Percentiles rank a stretch among this genome's conserved stretches.
Evolutionary conservation across 2,329 filamentous ascomycete species (phyloP).

Genomic region (Pseudocercospora fijiensis): DNA sequence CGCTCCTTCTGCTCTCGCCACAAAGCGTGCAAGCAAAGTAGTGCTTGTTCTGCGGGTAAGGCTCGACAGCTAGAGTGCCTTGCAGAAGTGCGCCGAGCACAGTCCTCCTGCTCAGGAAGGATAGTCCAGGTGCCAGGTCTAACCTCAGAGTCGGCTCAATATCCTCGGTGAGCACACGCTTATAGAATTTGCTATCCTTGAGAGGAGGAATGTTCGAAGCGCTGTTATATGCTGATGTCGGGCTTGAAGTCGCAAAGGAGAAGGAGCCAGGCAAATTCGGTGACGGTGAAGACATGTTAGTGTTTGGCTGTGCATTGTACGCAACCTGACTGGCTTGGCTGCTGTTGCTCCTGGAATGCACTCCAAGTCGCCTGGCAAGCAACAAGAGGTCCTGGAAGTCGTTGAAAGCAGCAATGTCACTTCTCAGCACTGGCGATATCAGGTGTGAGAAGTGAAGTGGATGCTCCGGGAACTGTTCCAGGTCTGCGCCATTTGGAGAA

Average conservation of each 20-base stretch:
- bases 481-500: slow-evolving; percentile 49
- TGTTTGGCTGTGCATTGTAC: neutral
- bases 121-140: slow-evolving; percentile 84
- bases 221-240: slow-evolving; percentile 31
- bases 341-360: slow-evolving; percentile 64
- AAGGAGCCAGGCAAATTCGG: slow-evolving; percentile 48
- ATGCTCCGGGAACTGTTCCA: slow-evolving; percentile 60
- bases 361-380: slow-evolving; percentile 55
- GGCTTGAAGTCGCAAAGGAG: slow-evolving; percentile 38
- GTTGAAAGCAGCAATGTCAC: slow-evolving; percentile 75
- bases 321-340: slow-evolving; percentile 36
- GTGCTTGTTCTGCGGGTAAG: slow-evolving; percentile 59
- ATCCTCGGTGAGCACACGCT: slow-evolving; percentile 82
- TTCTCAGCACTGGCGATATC: slow-evolving; percentile 77
- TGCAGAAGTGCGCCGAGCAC: slow-evolving; percentile 81
- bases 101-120: slow-evolving; percentile 85
- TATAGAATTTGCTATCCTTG: slow-evolving; percentile 93
- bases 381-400: slow-evolving; percentile 80
- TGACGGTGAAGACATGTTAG: slow-evolving; percentile 25
- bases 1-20: slow-evolving; percentile 73
- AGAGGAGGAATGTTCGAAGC: slow-evolving; percentile 57
- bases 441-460: slow-evolving; percentile 77
- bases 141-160: slow-evolving; percentile 91
- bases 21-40: slow-evolving; percentile 79
- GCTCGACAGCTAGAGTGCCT: slow-evolving; percentile 85